Conservation (phyloP, 2,329 filamentous ascomycete genomes). For the Tolypocladium guangdongense region DNA sequence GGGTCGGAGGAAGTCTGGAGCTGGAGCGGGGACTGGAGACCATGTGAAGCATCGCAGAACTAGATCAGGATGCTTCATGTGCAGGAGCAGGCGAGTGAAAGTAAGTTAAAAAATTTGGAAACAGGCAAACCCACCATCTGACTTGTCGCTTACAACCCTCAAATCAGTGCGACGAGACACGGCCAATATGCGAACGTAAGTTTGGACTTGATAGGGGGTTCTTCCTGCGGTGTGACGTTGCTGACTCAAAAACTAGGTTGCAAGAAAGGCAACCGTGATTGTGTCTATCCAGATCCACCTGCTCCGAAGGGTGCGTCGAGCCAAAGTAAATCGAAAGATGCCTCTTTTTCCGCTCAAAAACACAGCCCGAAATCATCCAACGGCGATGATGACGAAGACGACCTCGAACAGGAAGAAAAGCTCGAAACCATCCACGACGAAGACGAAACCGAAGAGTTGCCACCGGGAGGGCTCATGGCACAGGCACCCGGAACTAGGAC, state of each 20-base stretch:
- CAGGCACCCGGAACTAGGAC: conserved; percentile 17
- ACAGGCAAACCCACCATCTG: conserved; percentile 12
- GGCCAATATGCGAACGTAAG: conserved; percentile 73
- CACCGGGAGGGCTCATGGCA: conserved; percentile 7
- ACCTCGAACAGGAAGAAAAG: conserved; percentile 28
- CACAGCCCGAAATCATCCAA: conserved; percentile 43
- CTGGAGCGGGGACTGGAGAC: conserved; percentile 37
- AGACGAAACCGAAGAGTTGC: conserved; percentile 32
- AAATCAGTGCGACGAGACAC: conserved; percentile 77
- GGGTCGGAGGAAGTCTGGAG: conserved; percentile 37
- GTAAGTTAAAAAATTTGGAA: conserved; percentile 25
- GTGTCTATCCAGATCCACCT: conserved; percentile 71
- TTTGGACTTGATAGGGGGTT: neutral
- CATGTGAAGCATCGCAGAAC: conserved; percentile 89
- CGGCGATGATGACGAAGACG: conserved; percentile 33
- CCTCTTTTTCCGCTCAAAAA: conserved; percentile 23
- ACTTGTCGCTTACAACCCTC: conserved; percentile 4
- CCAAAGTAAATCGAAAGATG: conserved; percentile 25
- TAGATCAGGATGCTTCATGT: conserved; percentile 87
- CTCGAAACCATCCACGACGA: conserved; percentile 46
- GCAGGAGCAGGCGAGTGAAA: conserved; percentile 78
- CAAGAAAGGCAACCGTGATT: conserved; percentile 83
- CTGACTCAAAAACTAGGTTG: conserved; percentile 51
- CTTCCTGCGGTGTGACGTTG: neutral
- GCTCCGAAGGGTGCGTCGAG: conserved; percentile 25